A percentile compares a stretch with the other conserved stretches of the same genome.
Conservation (phyloP, 306 rosid species). For the Acmispon strigosus region DNA sequence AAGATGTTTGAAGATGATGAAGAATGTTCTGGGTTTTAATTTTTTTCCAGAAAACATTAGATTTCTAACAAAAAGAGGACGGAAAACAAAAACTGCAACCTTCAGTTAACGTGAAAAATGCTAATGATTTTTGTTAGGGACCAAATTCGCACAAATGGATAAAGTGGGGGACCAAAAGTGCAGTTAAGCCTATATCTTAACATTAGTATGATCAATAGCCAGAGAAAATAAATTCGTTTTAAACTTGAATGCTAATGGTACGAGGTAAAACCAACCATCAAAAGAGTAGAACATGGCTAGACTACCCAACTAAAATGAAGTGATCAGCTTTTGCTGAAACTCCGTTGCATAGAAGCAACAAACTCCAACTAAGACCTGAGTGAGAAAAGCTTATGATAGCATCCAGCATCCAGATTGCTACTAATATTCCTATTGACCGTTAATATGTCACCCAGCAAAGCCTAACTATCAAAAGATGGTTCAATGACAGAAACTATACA, state of each 20-base stretch:
- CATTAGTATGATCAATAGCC: background rate
- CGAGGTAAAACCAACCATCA: background rate
- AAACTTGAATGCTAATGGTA: background rate
- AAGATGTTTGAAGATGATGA: too few species aligned
- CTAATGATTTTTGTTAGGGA: too few species aligned
- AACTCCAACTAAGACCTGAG: background rate
- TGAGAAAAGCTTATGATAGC: background rate
- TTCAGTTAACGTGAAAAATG: too few species aligned
- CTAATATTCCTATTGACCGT: background rate
- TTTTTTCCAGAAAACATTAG: too few species aligned
- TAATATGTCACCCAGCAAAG: background rate
- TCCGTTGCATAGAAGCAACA: background rate
- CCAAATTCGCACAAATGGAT: too few species aligned
- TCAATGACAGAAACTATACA: constrained; percentile 1
- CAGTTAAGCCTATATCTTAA: background rate
- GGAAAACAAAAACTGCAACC: too few species aligned
- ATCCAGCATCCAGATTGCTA: background rate
- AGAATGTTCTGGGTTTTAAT: too few species aligned
- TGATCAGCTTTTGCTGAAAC: background rate
- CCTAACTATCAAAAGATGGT: background rate
- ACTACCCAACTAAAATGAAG: constrained; percentile 7
- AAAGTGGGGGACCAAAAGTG: too few species aligned
- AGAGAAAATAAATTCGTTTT: background rate
- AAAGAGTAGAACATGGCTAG: background rate
- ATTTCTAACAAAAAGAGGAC: too few species aligned